A percentile compares a stretch with the other conserved stretches of the same genome.
Evolutionary conservation across 257 asterid species (phyloP).

Genomic region (Solanum bulbocastanum): DNA sequence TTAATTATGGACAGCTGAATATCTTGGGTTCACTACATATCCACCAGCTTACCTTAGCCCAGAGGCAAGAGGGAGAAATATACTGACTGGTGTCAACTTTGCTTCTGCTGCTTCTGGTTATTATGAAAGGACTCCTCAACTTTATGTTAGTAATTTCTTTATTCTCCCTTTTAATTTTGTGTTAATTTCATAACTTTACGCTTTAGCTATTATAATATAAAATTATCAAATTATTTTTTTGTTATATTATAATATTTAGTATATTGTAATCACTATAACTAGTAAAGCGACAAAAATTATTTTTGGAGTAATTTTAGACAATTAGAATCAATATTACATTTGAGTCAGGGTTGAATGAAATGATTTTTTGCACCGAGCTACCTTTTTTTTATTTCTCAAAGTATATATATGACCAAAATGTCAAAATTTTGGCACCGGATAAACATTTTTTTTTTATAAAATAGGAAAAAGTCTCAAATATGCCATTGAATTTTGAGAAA

Average conservation of each 20-base stretch:
- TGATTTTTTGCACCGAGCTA: no score
- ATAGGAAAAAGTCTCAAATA: neutral
- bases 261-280: neutral
- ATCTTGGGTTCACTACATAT: slow-evolving; percentile 60
- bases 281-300: neutral
- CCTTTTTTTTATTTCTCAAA: no score
- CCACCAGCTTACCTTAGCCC: slow-evolving; percentile 75
- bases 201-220: neutral
- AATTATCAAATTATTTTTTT: no score
- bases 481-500: neutral
- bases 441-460: no score
- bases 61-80: slow-evolving; percentile 44
- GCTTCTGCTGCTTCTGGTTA: slow-evolving; percentile 95
- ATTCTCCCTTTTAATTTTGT: neutral
- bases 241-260: neutral
- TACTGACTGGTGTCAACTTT: slow-evolving; percentile 61
- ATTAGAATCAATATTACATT: no score
- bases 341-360: neutral
- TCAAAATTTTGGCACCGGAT: neutral
- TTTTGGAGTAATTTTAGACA: neutral
- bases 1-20: slow-evolving; percentile 46
- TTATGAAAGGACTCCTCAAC: slow-evolving; percentile 54
- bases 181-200: neutral
- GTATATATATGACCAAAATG: neutral
- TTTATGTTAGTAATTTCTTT: slow-evolving; percentile 38